Evolutionary conservation across 352 stramenopile species (phyloP).

Genomic region (Phytophthora multivora): DNA sequence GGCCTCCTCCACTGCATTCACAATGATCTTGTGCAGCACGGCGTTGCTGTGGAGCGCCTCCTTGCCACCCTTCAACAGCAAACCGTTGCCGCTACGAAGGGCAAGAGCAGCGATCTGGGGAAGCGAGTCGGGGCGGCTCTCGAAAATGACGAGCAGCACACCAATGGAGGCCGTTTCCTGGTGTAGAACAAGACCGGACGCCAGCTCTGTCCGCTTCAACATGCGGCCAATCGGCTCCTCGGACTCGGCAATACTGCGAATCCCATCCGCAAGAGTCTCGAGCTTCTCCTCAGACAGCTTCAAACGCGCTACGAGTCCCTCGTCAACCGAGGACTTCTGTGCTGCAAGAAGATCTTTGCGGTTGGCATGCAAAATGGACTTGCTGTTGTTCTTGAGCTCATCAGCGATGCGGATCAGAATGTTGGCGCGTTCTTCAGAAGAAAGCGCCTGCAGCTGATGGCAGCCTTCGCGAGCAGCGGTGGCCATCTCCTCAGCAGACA

Average conservation of each 20-base stretch:
- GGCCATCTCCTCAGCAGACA: constrained; percentile 82
- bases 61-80: constrained; percentile 98
- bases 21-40: constrained; percentile 93
- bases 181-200: constrained; percentile 91
- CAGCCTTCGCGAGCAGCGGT: constrained; percentile 80
- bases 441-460: constrained; percentile 89
- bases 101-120: constrained; percentile 96
- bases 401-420: constrained; percentile 92
- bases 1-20: constrained; percentile 91
- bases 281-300: constrained; percentile 95
- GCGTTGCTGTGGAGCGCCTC: constrained; percentile 93
- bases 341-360: constrained; percentile 90
- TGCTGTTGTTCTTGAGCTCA: constrained; percentile 80
- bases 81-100: constrained; percentile 95
- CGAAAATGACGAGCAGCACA: constrained; percentile 98
- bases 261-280: constrained; percentile 93
- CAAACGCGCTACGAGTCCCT: constrained; percentile 71
- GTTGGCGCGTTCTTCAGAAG: constrained; percentile 79
- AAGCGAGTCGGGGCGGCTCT: constrained; percentile 96
- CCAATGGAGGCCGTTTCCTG: constrained; percentile 96
- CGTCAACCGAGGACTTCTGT: constrained; percentile 61
- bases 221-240: constrained; percentile 79
- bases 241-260: constrained; percentile 90
- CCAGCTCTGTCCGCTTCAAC: constrained; percentile 88
- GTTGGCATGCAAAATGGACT: constrained; percentile 93